Base-by-base conservation (phyloP, 768 basidiomycete species). In the Naematelia aurantialba region DNA sequence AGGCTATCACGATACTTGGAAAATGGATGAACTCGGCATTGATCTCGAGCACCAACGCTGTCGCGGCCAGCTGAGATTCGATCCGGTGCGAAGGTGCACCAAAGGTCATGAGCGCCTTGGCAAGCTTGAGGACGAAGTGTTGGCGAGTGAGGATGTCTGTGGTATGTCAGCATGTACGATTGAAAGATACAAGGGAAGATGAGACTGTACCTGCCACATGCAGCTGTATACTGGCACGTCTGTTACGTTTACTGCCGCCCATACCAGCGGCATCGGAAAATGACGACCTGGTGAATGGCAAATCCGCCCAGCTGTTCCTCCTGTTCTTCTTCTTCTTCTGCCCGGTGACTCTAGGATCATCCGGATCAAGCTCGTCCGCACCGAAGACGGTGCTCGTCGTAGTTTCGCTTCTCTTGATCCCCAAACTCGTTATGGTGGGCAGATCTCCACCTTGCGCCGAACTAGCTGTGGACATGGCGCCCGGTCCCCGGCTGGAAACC, bases 271-370 rank as follows among this genome's bases (percentile, higher is more conserved):
- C 56, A 19, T 27, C 52, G 30, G 26, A 30, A 24, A 31, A 31
- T 17, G 8, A 52, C 21, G 29, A 50, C 26, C 54, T 60, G 45
- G 45, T 55, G 44, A 60, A 69, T 4, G 62, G 51, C 44, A 62
- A 42, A 26, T 62, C 68, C 17, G 22, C 49, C 27, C 61, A 44
- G 60, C 56, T 58, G 27, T 51, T 66, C 50, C 67, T 60, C 25
- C 62, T 39, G 3, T 49, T 58, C 26, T 59, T 79, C 59, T 78
- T 78, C 53, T 79, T 80, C 63, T 75, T 80, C 27, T 82, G 74
- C 4, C 85, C 86, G 45, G 85, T 88, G 22, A 88, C 78, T 45
- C 82, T 80, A 51, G 87, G 87, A 74, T 89, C 88, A 63, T 89
- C 87, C 17, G 83, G 81, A 69, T 90, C 89, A 39, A 87, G 75